These are phyloP conservation scores for Luzula sylvatica DNA, from an alignment of 176 grass and related monocot genomes.

Conservation along the genomic window DNA sequence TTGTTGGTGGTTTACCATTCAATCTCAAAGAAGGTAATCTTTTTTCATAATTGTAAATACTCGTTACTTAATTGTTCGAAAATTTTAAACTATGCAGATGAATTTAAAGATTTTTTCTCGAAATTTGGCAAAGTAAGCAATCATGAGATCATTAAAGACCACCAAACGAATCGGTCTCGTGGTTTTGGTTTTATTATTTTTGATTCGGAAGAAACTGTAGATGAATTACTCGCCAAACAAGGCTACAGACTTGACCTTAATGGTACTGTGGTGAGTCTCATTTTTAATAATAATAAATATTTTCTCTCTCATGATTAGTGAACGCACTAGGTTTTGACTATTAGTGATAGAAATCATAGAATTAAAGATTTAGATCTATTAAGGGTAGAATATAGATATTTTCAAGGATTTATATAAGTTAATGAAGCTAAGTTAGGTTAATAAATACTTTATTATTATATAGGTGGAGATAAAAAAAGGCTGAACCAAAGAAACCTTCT, in stretches of 20 bases:
- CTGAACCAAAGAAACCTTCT: slow-evolving; percentile 91
- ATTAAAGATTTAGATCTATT: slow-evolving; percentile 7
- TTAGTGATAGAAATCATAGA: no score
- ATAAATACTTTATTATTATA: slow-evolving; percentile 21
- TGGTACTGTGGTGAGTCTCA: slow-evolving; percentile 76
- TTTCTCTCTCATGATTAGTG: no score
- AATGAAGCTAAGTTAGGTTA: slow-evolving; percentile 10
- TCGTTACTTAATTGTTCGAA: no score
- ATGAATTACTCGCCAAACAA: slow-evolving; percentile 87
- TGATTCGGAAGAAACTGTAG: slow-evolving; percentile 75
- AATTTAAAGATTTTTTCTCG: slow-evolving; percentile 79
- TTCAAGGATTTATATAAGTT: slow-evolving; percentile 13
- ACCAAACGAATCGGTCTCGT: slow-evolving; percentile 54
- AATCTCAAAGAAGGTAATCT: slow-evolving; percentile 63
- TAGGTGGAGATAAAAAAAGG: slow-evolving; percentile 99
- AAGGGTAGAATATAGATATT: slow-evolving; percentile 37
- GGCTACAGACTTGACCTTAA: slow-evolving; percentile 90
- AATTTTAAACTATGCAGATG: slow-evolving; percentile 43
- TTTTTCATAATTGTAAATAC: no score
- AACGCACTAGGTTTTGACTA: no score
- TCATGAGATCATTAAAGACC: slow-evolving; percentile 82
- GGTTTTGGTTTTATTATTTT: slow-evolving; percentile 95
- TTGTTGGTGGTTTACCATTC: slow-evolving; percentile 69
- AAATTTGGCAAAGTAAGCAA: slow-evolving; percentile 67
- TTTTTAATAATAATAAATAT: slow-evolving; percentile 27